phyloP scores from a whole-genome alignment of 208 protist species.

The Kentomonas sorsogonicus region DNA sequence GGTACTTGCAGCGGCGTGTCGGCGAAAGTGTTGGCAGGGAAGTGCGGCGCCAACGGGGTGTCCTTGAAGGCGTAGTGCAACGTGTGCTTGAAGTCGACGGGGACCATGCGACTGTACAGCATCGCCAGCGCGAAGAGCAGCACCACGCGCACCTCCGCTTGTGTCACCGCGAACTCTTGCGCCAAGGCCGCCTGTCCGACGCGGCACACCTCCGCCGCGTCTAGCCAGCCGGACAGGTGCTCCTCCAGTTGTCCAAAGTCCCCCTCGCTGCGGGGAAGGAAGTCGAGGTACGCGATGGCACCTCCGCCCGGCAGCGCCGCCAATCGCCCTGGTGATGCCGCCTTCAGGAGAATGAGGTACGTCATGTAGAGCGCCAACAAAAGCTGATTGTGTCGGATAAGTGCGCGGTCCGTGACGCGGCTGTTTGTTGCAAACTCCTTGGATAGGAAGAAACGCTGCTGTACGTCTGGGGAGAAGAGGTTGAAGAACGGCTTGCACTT shows the following conservation, averaged over 20 bases:
- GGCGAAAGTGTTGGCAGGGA: conserved; percentile 11
- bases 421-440: conserved; percentile 43
- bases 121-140: conserved; percentile 62
- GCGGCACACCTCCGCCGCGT: conserved; percentile 47
- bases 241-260: conserved; percentile 65
- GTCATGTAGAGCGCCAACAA: conserved; percentile 76
- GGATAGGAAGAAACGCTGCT: conserved; percentile 26
- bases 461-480: conserved; percentile 30
- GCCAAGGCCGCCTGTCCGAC: conserved; percentile 34
- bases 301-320: conserved; percentile 21
- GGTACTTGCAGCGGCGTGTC: neutral
- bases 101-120: conserved; percentile 82
- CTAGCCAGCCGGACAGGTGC: conserved; percentile 56
- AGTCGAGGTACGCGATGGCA: conserved; percentile 58
- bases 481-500: conserved; percentile 34
- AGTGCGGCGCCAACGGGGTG: conserved; percentile 43
- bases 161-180: conserved; percentile 43
- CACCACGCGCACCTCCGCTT: conserved; percentile 60
- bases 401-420: conserved; percentile 48
- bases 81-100: conserved; percentile 57
- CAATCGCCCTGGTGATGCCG: conserved; percentile 19
- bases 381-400: conserved; percentile 77
- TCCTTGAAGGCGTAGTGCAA: conserved; percentile 48
- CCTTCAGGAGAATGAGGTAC: conserved; percentile 53
- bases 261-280: conserved; percentile 71